Base-by-base conservation (phyloP, 164 flowering plant genomes). In the Annona squamosa region DNA sequence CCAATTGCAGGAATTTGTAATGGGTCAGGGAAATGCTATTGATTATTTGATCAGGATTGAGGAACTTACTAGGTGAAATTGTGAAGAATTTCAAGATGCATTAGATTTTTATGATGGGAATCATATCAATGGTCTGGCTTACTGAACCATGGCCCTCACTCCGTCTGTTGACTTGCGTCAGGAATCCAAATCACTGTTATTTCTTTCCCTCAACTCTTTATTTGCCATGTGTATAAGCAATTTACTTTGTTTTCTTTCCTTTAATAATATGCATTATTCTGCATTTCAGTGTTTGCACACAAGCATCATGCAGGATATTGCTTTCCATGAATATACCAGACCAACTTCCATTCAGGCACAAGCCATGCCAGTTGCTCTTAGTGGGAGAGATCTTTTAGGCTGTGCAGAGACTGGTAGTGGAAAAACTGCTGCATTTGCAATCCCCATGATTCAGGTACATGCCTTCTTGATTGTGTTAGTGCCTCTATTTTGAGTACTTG, bases 341-440 rank as follows among this genome's bases (percentile, higher is more conserved):
- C 93, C 93, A 5, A 87, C 89, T 64, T 74, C 90, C 46, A 86
- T 89, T 68, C 91, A 89, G 79, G 85, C 87, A 12, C 88, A 87
- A 68, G 88, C 93, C 61, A 83, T 87, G 86, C 89, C 93, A 3
- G 81, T 89, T 67, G 91, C 87, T 68, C 88, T 89, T 5, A 77
- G 84, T 71, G 91, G 91, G 68, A 79, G 85, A 78, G 90, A 87
- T 80, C 79, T 89, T 64, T 72, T 89, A 74, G 92, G 87, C 69
- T 84, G 88, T 78, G 92, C 92, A 48, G 87, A 87, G 79, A 89
- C 92, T 71, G 92, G 92, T 37, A 82, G 86, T 73, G 92, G 93
- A 3, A 89, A 89, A 79, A 89, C 93, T 47, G 92, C 92, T 80
- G 90, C 92, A 19, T 89, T 87, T 65, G 3, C 84, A 10, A 82